These are phyloP conservation scores for Naganishia liquefaciens DNA, from an alignment of 1,284 basidiomycete genomes.

Conservation along the genomic window DNA sequence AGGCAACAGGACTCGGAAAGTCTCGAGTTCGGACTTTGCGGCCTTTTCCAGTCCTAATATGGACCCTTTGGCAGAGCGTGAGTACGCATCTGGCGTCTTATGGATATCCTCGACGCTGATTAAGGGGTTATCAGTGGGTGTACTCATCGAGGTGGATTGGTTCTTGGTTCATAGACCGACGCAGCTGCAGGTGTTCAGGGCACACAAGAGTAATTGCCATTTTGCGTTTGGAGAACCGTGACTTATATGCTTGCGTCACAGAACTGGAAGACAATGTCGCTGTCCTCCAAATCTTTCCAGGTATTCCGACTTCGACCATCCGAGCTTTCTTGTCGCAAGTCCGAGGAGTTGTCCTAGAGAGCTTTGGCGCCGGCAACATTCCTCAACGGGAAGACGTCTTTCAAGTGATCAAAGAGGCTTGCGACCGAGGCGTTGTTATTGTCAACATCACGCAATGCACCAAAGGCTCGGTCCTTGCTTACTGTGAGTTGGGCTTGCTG, in stretches of 20 bases:
- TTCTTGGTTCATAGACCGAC: constrained; percentile 77
- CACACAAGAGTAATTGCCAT: constrained; percentile 56
- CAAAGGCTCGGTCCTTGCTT: constrained; percentile 70
- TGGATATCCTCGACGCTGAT: background rate
- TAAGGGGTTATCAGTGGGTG: constrained; percentile 64
- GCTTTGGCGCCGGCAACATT: constrained; percentile 75
- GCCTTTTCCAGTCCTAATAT: constrained; percentile 88
- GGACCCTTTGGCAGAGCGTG: constrained; percentile 76
- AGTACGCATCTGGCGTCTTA: constrained; percentile 32
- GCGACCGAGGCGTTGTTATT: constrained; percentile 69
- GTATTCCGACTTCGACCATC: constrained; percentile 59
- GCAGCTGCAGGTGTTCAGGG: constrained; percentile 70
- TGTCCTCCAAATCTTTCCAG: constrained; percentile 67
- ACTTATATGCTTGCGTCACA: constrained; percentile 15
- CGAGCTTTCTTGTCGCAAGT: constrained; percentile 51
- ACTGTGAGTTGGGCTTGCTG: constrained; percentile 15
- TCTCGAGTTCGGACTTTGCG: constrained; percentile 78
- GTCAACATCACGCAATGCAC: constrained; percentile 89
- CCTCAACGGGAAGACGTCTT: constrained; percentile 52
- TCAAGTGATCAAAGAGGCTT: constrained; percentile 68
- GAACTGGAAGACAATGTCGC: constrained; percentile 33
- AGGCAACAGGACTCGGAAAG: constrained; percentile 76
- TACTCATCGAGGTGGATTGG: constrained; percentile 85
- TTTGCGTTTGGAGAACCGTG: background rate
- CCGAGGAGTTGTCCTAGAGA: constrained; percentile 79